phyloP scores from a whole-genome alignment of 306 rosid genomes.

The Hylodesmum podocarpum region DNA sequence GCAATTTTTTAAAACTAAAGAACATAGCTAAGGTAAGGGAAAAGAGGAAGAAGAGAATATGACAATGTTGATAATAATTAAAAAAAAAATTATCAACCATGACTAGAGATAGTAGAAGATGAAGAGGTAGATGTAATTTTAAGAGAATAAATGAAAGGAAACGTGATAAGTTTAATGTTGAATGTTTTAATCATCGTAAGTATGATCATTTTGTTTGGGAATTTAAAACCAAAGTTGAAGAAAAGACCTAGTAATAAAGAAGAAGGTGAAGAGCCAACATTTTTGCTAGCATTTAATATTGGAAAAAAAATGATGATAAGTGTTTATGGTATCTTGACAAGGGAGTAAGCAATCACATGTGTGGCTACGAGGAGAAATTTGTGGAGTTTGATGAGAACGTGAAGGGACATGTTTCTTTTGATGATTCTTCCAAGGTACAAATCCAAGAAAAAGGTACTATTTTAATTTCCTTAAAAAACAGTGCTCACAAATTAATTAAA shows the following conservation, averaged over 20 bases:
- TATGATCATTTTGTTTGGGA: not conserved
- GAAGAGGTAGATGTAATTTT: not conserved
- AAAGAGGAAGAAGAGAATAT: not conserved
- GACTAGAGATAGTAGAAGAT: not conserved
- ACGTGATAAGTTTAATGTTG: too few species aligned
- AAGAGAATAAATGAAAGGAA: too few species aligned
- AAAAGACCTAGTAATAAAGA: too few species aligned
- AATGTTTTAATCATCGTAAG: not conserved
- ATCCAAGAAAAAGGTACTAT: not conserved
- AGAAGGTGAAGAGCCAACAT: not conserved
- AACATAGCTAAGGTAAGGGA: not conserved
- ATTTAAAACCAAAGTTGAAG: too few species aligned
- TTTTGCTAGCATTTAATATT: not conserved
- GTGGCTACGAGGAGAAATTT: not conserved
- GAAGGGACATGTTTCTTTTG: not conserved
- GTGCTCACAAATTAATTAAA: not conserved
- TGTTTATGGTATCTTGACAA: not conserved
- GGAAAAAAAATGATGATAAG: not conserved
- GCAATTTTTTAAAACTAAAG: not conserved
- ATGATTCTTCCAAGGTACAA: not conserved
- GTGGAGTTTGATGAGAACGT: not conserved
- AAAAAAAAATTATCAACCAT: too few species aligned
- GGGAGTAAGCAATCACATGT: not conserved
- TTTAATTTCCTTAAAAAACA: not conserved
- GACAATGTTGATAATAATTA: too few species aligned